phyloP scores from a whole-genome alignment of 2,329 filamentous ascomycete species.

The Stagonosporopsis vannaccii region DNA sequence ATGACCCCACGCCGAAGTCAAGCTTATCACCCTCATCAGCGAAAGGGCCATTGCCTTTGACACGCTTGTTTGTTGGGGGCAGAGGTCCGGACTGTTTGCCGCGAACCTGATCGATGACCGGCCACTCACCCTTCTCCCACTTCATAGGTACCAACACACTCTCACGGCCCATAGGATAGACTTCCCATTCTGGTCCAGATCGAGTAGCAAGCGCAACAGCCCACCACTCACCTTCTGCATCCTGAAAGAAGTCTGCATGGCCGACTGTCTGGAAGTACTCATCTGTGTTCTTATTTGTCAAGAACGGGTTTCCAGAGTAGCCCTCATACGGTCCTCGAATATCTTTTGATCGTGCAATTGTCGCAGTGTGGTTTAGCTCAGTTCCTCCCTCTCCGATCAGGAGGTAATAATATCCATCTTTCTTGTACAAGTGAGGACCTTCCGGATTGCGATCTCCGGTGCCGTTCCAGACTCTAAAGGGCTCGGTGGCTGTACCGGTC shows the following conservation, averaged over 20 bases:
- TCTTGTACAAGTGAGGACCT: slow-evolving; percentile 51
- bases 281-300: slow-evolving; percentile 28
- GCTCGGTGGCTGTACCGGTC: slow-evolving; percentile 38
- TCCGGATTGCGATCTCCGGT: slow-evolving; percentile 41
- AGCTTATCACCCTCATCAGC: slow-evolving; percentile 54
- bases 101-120: slow-evolving; percentile 44
- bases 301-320: slow-evolving; percentile 39
- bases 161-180: slow-evolving; percentile 41
- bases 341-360: slow-evolving; percentile 36
- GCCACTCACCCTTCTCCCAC: slow-evolving; percentile 52
- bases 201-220: slow-evolving; percentile 33
- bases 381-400: slow-evolving; percentile 47
- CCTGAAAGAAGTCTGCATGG: slow-evolving; percentile 41
- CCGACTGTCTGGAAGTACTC: slow-evolving; percentile 47
- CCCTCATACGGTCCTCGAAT: slow-evolving; percentile 47
- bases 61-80: slow-evolving; percentile 42
- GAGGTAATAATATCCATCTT: slow-evolving; percentile 24
- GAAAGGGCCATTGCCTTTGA: slow-evolving; percentile 50
- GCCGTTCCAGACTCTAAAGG: slow-evolving; percentile 47
- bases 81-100: slow-evolving; percentile 56
- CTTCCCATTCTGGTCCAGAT: slow-evolving; percentile 18
- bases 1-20: slow-evolving; percentile 54
- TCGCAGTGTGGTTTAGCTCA: slow-evolving; percentile 35
- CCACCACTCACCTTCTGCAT: slow-evolving; percentile 35
- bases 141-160: slow-evolving; percentile 34